A percentile compares a stretch with the other conserved stretches of the same genome.
phyloP scores from a whole-genome alignment of 23 red algal genomes.

The Chondrus crispus region DNA sequence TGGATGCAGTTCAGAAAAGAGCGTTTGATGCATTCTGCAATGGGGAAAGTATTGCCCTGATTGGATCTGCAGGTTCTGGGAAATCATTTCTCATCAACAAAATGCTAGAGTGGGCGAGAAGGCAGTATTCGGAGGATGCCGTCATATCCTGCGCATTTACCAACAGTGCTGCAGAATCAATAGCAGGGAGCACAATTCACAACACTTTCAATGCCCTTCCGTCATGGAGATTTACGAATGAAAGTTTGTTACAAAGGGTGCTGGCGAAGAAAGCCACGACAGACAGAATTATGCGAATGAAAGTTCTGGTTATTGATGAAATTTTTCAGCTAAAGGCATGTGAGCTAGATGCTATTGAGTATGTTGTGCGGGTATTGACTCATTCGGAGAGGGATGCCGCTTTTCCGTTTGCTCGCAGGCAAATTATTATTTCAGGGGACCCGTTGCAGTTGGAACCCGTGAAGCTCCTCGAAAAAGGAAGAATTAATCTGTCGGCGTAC shows the following conservation, averaged over 20 bases:
- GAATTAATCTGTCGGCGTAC: not conserved
- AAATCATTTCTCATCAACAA: not conserved
- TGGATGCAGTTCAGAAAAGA: no score
- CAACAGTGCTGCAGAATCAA: not conserved
- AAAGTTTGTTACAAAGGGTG: no score
- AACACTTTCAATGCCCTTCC: no score
- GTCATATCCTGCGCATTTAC: not conserved
- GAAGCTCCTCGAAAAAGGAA: no score
- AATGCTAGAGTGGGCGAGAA: not conserved
- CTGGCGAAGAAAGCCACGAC: no score
- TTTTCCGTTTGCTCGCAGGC: not conserved
- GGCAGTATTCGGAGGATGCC: not conserved
- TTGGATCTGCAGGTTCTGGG: not conserved
- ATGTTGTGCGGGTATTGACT: no score
- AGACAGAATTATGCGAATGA: no score
- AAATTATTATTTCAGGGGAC: not conserved
- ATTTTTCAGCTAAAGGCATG: no score
- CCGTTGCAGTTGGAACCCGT: not conserved
- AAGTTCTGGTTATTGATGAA: no score
- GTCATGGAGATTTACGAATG: no score
- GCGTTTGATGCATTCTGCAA: not conserved
- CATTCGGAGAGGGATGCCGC: no score
- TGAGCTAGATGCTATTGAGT: no score
- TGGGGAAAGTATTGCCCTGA: not conserved
- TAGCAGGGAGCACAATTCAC: not conserved